Evolutionary conservation across 202 grass and related monocot species (phyloP), one percentile per base, ranked within the genome.

Genomic region (Schoenoplectus triqueter): DNA sequence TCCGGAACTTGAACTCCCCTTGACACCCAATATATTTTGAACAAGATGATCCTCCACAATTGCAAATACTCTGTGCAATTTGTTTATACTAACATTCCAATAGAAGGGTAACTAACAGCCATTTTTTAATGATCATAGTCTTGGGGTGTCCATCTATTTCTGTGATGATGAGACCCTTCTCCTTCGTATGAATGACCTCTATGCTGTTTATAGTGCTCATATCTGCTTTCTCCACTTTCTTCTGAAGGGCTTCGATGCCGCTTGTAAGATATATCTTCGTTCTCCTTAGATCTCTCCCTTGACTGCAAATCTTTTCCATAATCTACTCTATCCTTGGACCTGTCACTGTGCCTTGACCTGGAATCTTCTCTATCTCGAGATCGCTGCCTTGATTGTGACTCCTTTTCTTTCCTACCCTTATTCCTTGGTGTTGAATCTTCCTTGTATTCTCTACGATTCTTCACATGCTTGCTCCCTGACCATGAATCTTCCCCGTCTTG

Each of bases 361-460:
- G 49, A 31, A 54, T 88, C 88, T 61, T 93, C 92, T 48, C 42
- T 60, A 73, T 82, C 84, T 3, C 68, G 61, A 42, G 86, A 89
- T 87, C 85, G 78, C 79, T 60, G 11, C 65, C 85, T 91, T 22
- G 39, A 87, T 80, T 70, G 57, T 51, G 92, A 78, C 78, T 84
- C 20, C 63, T 94, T 85, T 17, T 86, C 89, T 65, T 94, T 87
- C 66, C 51, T 66, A 80, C 90, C 87, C 66, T 57, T 79, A 72
- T 80, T 86, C 72, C 39, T 48, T 85, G 80, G 82, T 19, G 2
- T 13, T 84, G 42, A 49, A 46, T 81, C 50, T 10, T 83, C 64
- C 10, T 55, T 42, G 51, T 73, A 10, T 0, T 90, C 61, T 2
- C 86, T 57, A 50, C 59, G 62, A 6, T 70, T 69, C 60, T 60